A percentile compares a stretch with the other conserved stretches of the same genome.
These are phyloP conservation scores for Yamadazyma akitaensis DNA, from an alignment of 805 yeast species.

Conservation along the genomic window DNA sequence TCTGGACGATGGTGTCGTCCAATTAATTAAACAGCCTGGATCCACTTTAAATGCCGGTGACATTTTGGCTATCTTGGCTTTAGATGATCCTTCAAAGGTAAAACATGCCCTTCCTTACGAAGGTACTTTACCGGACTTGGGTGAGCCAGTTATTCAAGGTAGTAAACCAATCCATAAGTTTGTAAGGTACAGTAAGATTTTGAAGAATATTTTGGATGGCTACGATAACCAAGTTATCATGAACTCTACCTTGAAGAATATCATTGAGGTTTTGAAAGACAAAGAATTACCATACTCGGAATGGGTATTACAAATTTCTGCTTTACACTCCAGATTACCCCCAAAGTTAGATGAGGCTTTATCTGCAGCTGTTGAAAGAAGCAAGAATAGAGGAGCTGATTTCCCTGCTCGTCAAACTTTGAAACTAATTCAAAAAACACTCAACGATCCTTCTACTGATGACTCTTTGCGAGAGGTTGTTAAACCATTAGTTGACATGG, in stretches of 20 bases:
- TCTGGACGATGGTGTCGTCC: conserved; percentile 89
- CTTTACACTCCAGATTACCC: conserved; percentile 89
- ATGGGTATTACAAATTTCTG: conserved; percentile 83
- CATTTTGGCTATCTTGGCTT: conserved; percentile 86
- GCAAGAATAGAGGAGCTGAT: conserved; percentile 63
- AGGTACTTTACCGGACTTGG: conserved; percentile 87
- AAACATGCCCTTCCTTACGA: conserved; percentile 95
- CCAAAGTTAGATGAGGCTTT: conserved; percentile 67
- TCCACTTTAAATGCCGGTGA: conserved; percentile 97
- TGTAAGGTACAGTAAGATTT: conserved; percentile 52
- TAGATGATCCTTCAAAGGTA: conserved; percentile 96
- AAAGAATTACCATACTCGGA: conserved; percentile 88
- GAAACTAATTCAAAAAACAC: conserved; percentile 64
- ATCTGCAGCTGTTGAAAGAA: conserved; percentile 62
- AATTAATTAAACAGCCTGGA: conserved; percentile 95
- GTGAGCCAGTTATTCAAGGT: conserved; percentile 80
- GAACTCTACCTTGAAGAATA: conserved; percentile 73
- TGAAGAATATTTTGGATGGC: conserved; percentile 81
- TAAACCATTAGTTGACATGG: conserved; percentile 72
- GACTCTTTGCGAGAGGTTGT: conserved; percentile 49
- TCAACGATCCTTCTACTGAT: conserved; percentile 42
- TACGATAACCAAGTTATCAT: conserved; percentile 94
- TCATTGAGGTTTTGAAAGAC: conserved; percentile 71
- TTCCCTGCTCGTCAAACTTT: conserved; percentile 90
- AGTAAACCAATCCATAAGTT: conserved; percentile 79